Conservation (phyloP, 306 rosid genomes). For the Dicorynia guianensis region DNA sequence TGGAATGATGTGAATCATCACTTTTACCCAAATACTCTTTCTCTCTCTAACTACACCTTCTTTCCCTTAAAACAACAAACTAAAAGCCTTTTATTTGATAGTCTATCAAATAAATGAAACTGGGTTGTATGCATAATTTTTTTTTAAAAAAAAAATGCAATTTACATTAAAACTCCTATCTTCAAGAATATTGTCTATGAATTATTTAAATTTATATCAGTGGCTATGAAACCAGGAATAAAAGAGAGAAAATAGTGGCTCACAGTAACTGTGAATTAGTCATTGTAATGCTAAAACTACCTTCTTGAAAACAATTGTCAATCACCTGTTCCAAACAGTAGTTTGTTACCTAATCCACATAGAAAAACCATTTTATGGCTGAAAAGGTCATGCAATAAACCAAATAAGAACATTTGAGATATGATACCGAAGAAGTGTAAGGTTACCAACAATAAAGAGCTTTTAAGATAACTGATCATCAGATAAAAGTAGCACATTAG, state of each 20-base stretch:
- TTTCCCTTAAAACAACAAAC: too few species aligned
- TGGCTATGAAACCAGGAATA: background rate
- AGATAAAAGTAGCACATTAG: background rate
- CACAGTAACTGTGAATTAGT: background rate
- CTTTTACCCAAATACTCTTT: too few species aligned
- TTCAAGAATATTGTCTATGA: background rate
- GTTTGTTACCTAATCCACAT: background rate
- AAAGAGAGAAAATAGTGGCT: background rate
- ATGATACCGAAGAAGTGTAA: background rate
- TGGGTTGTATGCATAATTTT: background rate
- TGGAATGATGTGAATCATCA: too few species aligned
- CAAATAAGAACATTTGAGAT: too few species aligned
- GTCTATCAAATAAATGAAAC: conserved; percentile 2
- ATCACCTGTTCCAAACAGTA: background rate
- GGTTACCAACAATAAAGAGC: background rate
- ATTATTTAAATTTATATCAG: background rate
- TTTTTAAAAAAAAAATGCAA: conserved; percentile 16
- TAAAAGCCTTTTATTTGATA: background rate
- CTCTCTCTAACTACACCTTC: too few species aligned
- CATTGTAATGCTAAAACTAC: background rate
- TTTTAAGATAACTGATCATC: background rate
- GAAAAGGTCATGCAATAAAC: background rate
- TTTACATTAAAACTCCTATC: background rate
- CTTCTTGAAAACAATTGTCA: background rate
- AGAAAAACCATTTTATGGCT: background rate